Conservation (phyloP, 306 rosid genomes). For the Clitoria ternatea region DNA sequence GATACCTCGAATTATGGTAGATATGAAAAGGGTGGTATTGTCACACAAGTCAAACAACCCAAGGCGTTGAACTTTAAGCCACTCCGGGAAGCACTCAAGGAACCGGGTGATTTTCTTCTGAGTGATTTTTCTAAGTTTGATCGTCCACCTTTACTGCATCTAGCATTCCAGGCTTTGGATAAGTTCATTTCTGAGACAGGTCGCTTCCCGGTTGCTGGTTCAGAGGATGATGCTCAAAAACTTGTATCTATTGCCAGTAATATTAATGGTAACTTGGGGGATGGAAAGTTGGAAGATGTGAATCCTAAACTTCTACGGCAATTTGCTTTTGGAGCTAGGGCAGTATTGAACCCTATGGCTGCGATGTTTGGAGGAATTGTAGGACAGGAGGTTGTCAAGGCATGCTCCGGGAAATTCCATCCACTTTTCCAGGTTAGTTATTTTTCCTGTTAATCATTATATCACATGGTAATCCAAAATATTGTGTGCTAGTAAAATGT, state of each 20-base stretch:
- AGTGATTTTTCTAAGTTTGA: constrained; percentile 92
- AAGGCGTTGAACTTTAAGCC: constrained; percentile 86
- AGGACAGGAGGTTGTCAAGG: constrained; percentile 93
- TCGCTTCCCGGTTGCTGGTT: constrained; percentile 78
- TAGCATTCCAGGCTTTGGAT: constrained; percentile 87
- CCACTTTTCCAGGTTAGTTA: constrained; percentile 78
- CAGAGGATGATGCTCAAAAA: constrained; percentile 77
- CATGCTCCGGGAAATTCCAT: constrained; percentile 94
- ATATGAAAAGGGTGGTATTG: constrained; percentile 88
- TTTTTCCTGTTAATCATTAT: neutral
- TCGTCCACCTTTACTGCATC: constrained; percentile 74
- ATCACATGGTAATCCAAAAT: neutral
- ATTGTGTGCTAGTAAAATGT: neutral
- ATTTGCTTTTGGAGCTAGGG: constrained; percentile 87
- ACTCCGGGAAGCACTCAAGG: constrained; percentile 64
- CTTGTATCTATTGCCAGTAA: constrained; percentile 54
- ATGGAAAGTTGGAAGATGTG: constrained; percentile 61
- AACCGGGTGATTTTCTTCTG: constrained; percentile 87
- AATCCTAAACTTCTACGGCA: constrained; percentile 66
- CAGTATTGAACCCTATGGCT: constrained; percentile 91
- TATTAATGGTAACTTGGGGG: constrained; percentile 58
- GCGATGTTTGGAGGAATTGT: constrained; percentile 96
- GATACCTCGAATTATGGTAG: constrained; percentile 75
- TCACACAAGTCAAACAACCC: constrained; percentile 87
- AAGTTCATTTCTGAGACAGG: constrained; percentile 58